Conservation (phyloP, 1,139 yeast genomes). For the Yamadazyma atlantica region DNA sequence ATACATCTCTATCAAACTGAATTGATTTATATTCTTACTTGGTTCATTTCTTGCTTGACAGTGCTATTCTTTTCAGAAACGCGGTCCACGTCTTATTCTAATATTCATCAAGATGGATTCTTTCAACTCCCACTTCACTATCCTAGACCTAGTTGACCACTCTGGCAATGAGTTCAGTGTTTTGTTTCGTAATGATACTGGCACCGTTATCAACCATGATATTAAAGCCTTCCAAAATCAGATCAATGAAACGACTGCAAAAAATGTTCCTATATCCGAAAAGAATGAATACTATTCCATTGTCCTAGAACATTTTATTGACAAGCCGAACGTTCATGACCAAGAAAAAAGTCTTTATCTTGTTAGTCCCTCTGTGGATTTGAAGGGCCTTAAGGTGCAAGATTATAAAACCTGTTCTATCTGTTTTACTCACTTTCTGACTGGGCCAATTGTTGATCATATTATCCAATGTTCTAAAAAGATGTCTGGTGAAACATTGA, state of each 20-base stretch:
- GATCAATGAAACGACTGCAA: background rate
- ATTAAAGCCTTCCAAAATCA: background rate
- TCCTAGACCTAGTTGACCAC: background rate
- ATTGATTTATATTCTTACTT: no score
- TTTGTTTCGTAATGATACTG: background rate
- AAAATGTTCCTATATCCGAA: background rate
- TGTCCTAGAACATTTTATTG: background rate
- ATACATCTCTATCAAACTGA: no score
- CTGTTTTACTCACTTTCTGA: background rate
- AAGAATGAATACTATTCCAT: background rate
- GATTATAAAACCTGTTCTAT: background rate
- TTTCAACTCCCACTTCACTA: background rate
- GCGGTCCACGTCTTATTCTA: no score
- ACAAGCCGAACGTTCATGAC: background rate
- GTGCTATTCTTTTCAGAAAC: no score
- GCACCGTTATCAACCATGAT: background rate
- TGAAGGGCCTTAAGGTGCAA: background rate
- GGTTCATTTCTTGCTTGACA: no score
- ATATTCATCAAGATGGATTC: no score
- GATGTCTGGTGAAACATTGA: no score
- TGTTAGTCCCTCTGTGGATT: background rate
- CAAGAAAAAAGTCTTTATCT: background rate
- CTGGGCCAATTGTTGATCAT: background rate
- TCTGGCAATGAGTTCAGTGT: background rate
- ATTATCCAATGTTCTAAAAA: background rate